phyloP scores from a whole-genome alignment of 345 rosid species.

The Lepidium sativum region DNA sequence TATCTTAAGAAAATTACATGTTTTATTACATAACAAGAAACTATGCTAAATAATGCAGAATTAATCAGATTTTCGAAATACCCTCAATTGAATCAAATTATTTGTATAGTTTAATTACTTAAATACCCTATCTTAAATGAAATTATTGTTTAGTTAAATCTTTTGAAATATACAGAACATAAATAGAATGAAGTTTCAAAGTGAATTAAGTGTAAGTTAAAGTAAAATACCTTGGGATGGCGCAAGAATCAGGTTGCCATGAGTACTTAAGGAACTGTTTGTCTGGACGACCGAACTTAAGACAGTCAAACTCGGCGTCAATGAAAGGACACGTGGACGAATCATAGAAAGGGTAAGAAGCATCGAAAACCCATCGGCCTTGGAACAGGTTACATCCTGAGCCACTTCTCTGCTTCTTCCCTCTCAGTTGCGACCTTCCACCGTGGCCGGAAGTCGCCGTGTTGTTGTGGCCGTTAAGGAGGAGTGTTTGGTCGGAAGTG shows the following conservation, averaged over 20 bases:
- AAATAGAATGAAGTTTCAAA: not conserved
- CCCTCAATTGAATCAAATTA: not conserved
- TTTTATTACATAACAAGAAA: not conserved
- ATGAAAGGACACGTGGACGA: constrained; percentile 69
- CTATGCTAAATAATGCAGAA: not conserved
- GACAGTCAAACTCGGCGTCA: constrained; percentile 73
- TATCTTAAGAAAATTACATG: not conserved
- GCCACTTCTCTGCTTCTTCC: constrained; percentile 44
- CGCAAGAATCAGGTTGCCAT: constrained; percentile 74
- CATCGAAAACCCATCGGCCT: constrained; percentile 66
- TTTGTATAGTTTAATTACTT: not conserved
- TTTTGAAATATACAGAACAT: not conserved
- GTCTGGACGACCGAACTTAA: constrained; percentile 71
- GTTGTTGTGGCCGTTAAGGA: constrained; percentile 12
- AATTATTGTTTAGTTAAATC: not conserved
- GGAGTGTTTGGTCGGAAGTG: constrained; percentile 11
- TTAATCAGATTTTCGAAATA: not conserved
- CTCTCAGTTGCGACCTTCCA: constrained; percentile 27
- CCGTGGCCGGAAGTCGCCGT: constrained; percentile 22
- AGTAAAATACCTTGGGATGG: constrained; percentile 50
- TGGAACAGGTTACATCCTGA: constrained; percentile 69
- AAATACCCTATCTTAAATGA: not conserved
- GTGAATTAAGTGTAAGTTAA: not conserved
- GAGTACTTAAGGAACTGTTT: constrained; percentile 73
- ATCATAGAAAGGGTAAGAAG: constrained; percentile 63